A percentile compares a stretch with the other conserved stretches of the same genome.
phyloP scores from a whole-genome alignment of 768 basidiomycete genomes.

The Lanmaoa pseudosensibilis region DNA sequence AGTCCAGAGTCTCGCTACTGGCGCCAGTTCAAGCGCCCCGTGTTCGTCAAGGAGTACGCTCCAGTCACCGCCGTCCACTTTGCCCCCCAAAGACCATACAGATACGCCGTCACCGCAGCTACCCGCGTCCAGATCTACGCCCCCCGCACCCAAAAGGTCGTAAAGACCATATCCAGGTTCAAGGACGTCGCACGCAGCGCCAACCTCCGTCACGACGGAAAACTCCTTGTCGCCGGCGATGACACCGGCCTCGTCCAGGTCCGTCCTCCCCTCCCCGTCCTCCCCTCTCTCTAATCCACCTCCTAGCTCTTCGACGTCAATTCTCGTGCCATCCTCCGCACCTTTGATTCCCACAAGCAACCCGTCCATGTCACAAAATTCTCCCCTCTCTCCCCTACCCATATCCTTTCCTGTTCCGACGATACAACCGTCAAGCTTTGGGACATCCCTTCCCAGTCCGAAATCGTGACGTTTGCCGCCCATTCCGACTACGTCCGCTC shows the following conservation, averaged over 20 bases:
- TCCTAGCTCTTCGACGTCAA: constrained; percentile 86
- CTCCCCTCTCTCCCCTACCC: constrained; percentile 76
- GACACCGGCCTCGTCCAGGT: constrained; percentile 88
- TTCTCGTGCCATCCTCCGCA: constrained; percentile 89
- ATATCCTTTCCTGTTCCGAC: constrained; percentile 92
- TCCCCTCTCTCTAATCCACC: constrained; percentile 3
- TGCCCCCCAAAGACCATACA: constrained; percentile 80
- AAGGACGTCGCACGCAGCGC: constrained; percentile 94
- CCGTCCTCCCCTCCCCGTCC: background rate
- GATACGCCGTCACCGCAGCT: constrained; percentile 94
- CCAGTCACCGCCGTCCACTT: constrained; percentile 96
- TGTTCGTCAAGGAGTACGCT: constrained; percentile 96
- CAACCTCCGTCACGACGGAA: constrained; percentile 88
- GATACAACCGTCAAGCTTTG: constrained; percentile 92
- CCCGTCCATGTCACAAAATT: constrained; percentile 96
- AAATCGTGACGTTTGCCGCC: constrained; percentile 73
- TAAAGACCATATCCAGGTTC: constrained; percentile 94
- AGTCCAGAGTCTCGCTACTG: constrained; percentile 79
- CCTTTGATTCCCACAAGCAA: constrained; percentile 91
- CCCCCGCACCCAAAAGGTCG: constrained; percentile 93
- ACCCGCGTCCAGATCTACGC: constrained; percentile 94
- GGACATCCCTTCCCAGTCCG: constrained; percentile 90
- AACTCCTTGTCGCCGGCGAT: constrained; percentile 92
- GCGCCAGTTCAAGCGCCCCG: constrained; percentile 84
- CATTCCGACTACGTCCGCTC: constrained; percentile 97